phyloP scores from a whole-genome alignment of 177 flowering plant species.

The Vitis hybrid region DNA sequence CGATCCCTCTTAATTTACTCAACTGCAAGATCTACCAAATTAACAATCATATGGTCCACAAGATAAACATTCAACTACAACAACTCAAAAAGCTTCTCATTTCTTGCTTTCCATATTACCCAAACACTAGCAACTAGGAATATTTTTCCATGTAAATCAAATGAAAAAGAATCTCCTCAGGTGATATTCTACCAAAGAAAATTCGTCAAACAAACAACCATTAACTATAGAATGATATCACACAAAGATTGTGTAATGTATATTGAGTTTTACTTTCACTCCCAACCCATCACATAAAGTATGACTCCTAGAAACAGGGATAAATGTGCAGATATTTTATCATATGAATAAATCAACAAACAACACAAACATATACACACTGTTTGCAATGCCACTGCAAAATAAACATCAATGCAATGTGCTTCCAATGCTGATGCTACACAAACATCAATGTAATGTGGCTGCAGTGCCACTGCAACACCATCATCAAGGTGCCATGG shows the following conservation, averaged over 20 bases:
- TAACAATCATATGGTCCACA: too few species aligned
- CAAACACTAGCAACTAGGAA: background rate
- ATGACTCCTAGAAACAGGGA: background rate
- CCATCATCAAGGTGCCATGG: too few species aligned
- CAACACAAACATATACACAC: background rate
- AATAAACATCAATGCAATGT: too few species aligned
- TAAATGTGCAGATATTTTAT: background rate
- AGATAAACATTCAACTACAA: too few species aligned
- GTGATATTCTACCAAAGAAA: background rate
- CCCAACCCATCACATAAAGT: background rate
- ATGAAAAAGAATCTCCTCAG: background rate
- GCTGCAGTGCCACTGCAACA: too few species aligned
- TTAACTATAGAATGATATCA: background rate
- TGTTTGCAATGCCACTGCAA: too few species aligned
- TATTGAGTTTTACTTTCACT: background rate
- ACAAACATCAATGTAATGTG: too few species aligned
- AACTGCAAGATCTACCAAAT: too few species aligned
- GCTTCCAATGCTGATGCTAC: too few species aligned
- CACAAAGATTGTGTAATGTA: background rate
- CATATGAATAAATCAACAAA: background rate
- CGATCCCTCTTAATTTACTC: too few species aligned
- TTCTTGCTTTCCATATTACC: background rate
- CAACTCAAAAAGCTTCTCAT: background rate
- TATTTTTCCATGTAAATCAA: background rate
- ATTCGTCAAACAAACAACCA: background rate